phyloP scores from a whole-genome alignment of 768 basidiomycete species.

The Rhodosporidiobolus sp. region DNA sequence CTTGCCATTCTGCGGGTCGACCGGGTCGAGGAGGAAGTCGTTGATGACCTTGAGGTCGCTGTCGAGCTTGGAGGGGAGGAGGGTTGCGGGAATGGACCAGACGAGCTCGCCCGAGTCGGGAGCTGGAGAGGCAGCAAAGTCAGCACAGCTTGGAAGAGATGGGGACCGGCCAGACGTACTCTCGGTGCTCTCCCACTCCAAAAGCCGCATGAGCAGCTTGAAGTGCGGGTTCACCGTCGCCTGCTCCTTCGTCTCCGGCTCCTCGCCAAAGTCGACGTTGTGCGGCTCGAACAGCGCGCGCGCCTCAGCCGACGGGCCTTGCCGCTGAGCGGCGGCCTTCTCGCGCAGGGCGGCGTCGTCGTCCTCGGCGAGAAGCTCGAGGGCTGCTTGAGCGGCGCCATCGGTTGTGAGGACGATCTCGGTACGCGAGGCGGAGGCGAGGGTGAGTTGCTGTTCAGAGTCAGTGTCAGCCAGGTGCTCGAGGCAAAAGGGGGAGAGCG shows the following conservation, averaged over 20 bases:
- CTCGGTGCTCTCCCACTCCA: slow-evolving; percentile 68
- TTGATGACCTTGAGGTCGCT: slow-evolving; percentile 70
- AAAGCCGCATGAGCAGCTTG: slow-evolving; percentile 78
- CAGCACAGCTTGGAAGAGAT: slow-evolving; percentile 3
- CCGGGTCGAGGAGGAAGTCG: slow-evolving; percentile 75
- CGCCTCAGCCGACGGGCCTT: slow-evolving; percentile 65
- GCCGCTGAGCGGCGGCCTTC: slow-evolving; percentile 37
- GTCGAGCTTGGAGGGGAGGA: slow-evolving; percentile 66
- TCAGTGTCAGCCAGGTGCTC: slow-evolving; percentile 1
- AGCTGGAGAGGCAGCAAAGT: background rate
- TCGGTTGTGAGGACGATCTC: slow-evolving; percentile 50
- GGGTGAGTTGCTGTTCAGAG: slow-evolving; percentile 36
- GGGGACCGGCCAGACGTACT: slow-evolving; percentile 53
- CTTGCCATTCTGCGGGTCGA: slow-evolving; percentile 75
- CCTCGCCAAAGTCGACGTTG: slow-evolving; percentile 52
- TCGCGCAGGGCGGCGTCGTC: slow-evolving; percentile 41
- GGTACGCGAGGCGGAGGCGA: slow-evolving; percentile 48
- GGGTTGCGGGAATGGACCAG: slow-evolving; percentile 77
- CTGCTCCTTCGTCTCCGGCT: slow-evolving; percentile 67
- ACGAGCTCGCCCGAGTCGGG: slow-evolving; percentile 30
- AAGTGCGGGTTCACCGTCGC: slow-evolving; percentile 73
- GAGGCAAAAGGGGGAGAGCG: background rate
- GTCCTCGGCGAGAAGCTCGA: slow-evolving; percentile 29
- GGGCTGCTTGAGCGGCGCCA: slow-evolving; percentile 30
- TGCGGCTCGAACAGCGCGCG: slow-evolving; percentile 44